A percentile compares a stretch with the other conserved stretches of the same genome.
These are phyloP conservation scores for Ampelomyces quisqualis DNA, from an alignment of 2,329 filamentous ascomycete species.

Conservation along the genomic window DNA sequence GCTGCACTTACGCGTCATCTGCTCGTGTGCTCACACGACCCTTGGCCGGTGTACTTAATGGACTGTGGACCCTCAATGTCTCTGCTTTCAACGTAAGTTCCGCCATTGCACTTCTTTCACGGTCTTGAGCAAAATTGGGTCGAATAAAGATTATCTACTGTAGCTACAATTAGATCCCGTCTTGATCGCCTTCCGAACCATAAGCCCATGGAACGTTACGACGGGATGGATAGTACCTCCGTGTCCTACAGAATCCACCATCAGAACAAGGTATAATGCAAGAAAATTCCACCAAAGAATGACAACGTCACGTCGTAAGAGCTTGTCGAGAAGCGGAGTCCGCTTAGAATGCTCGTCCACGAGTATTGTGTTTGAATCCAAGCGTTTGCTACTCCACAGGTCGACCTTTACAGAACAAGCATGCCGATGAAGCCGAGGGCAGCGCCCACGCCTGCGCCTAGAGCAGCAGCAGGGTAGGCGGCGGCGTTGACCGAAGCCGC, in stretches of 20 bases:
- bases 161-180: slow-evolving; percentile 2
- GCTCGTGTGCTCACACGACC: neutral
- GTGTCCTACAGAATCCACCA: slow-evolving; percentile 3
- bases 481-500: slow-evolving; percentile 33
- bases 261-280: slow-evolving; percentile 21
- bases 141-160: too few relatives aligned
- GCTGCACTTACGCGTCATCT: slow-evolving; percentile 1
- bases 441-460: slow-evolving; percentile 46
- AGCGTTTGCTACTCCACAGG: neutral
- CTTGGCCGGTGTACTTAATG: too few relatives aligned
- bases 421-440: slow-evolving; percentile 47
- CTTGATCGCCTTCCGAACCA: slow-evolving; percentile 7
- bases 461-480: slow-evolving; percentile 39
- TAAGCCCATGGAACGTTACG: slow-evolving; percentile 8
- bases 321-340: slow-evolving; percentile 26
- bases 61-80: too few relatives aligned
- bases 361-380: slow-evolving; percentile 2
- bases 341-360: slow-evolving; percentile 18
- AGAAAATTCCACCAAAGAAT: slow-evolving; percentile 22
- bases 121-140: too few relatives aligned
- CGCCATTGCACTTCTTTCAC: too few relatives aligned
- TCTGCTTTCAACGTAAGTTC: too few relatives aligned
- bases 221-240: slow-evolving; percentile 6
- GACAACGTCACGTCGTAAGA: slow-evolving; percentile 38
- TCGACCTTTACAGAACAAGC: slow-evolving; percentile 44